phyloP scores from a whole-genome alignment of 768 basidiomycete species.

The Boletus huronensis region DNA sequence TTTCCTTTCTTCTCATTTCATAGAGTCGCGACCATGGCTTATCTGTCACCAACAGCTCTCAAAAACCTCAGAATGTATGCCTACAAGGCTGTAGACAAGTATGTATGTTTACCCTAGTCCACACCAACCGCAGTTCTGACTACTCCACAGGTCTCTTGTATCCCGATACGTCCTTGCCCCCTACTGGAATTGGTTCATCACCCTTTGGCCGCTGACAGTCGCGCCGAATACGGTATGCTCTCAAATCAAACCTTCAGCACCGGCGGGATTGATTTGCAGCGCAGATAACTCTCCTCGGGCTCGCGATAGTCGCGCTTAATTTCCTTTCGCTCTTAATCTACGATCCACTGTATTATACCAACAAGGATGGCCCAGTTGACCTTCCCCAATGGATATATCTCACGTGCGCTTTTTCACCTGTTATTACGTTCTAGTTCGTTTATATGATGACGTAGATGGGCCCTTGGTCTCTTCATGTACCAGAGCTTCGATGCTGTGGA shows the following conservation, averaged over 20 bases:
- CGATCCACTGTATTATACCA: conserved; percentile 72
- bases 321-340: conserved; percentile 79
- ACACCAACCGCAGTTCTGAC: conserved; percentile 3
- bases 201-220: conserved; percentile 76
- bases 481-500: conserved; percentile 89
- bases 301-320: conserved; percentile 78
- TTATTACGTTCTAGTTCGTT: neutral
- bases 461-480: conserved; percentile 83
- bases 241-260: neutral
- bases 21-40: conserved; percentile 45
- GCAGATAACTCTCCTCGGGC: conserved; percentile 90
- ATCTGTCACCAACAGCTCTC: conserved; percentile 64
- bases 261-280: neutral
- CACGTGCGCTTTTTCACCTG: conserved; percentile 52
- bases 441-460: conserved; percentile 57
- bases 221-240: conserved; percentile 84
- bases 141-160: conserved; percentile 57
- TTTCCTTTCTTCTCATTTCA: neutral
- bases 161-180: conserved; percentile 76
- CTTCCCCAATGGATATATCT: conserved; percentile 89
- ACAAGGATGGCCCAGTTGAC: conserved; percentile 56
- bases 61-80: conserved; percentile 73
- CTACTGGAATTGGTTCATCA: conserved; percentile 92
- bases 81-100: conserved; percentile 84
- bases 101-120: conserved; percentile 38